Evolutionary conservation across 2,329 filamentous ascomycete genomes (phyloP), one percentile per base, ranked within the genome.

Genomic region (Leptosphaerulina australis): DNA sequence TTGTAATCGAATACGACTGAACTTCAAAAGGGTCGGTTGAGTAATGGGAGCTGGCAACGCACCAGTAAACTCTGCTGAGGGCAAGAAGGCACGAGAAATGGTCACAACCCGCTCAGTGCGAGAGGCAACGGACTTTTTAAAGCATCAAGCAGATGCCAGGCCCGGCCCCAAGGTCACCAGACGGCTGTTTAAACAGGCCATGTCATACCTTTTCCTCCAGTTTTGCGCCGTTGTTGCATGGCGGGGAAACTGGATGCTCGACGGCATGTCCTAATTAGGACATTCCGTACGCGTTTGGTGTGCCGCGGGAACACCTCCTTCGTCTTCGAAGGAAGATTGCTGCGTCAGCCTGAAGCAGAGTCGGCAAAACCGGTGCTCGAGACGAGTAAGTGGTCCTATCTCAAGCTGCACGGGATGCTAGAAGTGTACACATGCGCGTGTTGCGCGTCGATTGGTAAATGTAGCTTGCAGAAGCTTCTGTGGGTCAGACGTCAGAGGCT

Each of bases 181-280:
- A 44, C 38, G 44, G 22, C 37, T 39, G 26, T 33, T 31, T 7
- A 9, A 15, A 36, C 15, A 50, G 35, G 29, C 35, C 40, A 45
- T 29, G 29, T 35, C 41, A 35, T 35, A 20, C 18, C 29, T 20
- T 44, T 41, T 14, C 30, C 24, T 28, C 22, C 37, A 44, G 44
- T 30, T 10, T 35, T 11, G 43, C 44, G 43, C 44, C 41, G 41
- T 28, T 15, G 39, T 25, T 33, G 44, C 33, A 44, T 43, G 50
- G 37, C 38, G 37, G 40, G 21, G 26, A 36, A 28, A 40, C 41
- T 45, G 38, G 10, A 33, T 28, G 37, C 35, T 34, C 40, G 15
- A 35, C 50, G 50, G 50, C 34, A 47, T 53, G 14, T 38, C 50
- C 50, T n/a, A 39, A 53, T 38, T 25, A 14, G 50, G 50, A 31